Evolutionary conservation across 768 basidiomycete genomes (phyloP), one percentile per base, ranked within the genome.

Genomic region (Lactarius psammicola): DNA sequence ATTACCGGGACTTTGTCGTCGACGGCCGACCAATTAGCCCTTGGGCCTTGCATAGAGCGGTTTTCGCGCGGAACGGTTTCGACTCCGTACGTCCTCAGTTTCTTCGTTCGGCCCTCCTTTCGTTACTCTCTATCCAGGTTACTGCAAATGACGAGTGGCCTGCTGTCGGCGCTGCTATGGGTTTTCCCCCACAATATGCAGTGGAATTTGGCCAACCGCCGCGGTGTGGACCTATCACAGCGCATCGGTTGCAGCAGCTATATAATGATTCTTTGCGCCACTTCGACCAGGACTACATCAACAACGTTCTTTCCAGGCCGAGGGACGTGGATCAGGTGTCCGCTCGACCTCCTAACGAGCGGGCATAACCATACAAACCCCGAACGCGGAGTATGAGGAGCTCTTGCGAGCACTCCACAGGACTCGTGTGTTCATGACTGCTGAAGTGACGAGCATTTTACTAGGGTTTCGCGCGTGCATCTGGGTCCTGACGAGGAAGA

Each of bases 141-240:
- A n/a, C 55, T 38, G 10, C 55, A 23, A 61, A 42, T 26, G 56
- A 62, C 15, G 65, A 66, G 38, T 66, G 65, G 65, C 60, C 65
- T 20, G 2, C 28, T 11, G 53, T 66, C n/a, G 65, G 65, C 1
- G 56, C 38, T 7, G 31, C 56, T 23, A 3, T 66, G 20, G 65
- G 65, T 28, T 62, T 66, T 18, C 46, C 65, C 18, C 10, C 34
- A 4, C 20, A 57, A 2, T 2, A 23, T 28, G 17, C 26, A 18
- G 60, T 28, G n/a, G 65, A 53, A 40, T 26, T 11, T 40, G 13
- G 54, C 55, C 60, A 62, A 31, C 56, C 55, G 26, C 2, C 56
- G 46, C 44, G 65, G 10, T 66, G 65, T 18, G 60, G 26, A 15
- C 65, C 65, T 15, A 36, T 17, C 11, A n/a, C 56, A 17, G 60